phyloP scores from a whole-genome alignment of 2,329 filamentous ascomycete species.

The Aspergillus sp. region DNA sequence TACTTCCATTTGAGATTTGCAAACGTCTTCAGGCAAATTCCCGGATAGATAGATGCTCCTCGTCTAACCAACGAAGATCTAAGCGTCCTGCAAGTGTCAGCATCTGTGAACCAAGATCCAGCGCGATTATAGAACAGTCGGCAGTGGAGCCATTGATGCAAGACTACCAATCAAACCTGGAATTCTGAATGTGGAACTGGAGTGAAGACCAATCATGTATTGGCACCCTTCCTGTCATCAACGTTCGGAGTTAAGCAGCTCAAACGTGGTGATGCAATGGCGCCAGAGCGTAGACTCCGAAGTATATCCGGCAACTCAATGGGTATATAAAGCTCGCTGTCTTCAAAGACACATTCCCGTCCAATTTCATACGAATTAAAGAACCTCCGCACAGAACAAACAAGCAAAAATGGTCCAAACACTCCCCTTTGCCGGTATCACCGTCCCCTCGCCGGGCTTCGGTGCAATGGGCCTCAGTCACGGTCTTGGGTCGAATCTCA shows the following conservation, averaged over 20 bases:
- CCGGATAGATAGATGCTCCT: too few relatives aligned
- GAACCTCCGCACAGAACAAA: not conserved
- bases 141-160: too few relatives aligned
- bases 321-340: not conserved
- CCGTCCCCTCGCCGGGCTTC: slow-evolving; percentile 52
- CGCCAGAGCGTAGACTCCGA: not conserved
- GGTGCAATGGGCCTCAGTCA: slow-evolving; percentile 57
- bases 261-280: not conserved
- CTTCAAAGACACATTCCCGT: not conserved
- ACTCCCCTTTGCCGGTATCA: slow-evolving; percentile 44
- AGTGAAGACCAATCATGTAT: not conserved
- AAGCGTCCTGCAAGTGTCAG: slow-evolving; percentile 9
- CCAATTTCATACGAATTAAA: not conserved
- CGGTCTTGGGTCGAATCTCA: slow-evolving; percentile 49
- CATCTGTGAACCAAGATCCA: slow-evolving; percentile 2
- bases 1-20: too few relatives aligned
- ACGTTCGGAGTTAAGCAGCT: not conserved
- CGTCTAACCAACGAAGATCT: not conserved
- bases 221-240: not conserved
- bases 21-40: too few relatives aligned
- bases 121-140: too few relatives aligned
- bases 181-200: too few relatives aligned
- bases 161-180: too few relatives aligned
- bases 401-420: slow-evolving; percentile 45
- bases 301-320: not conserved